These are phyloP conservation scores for Zopfia rhizophila DNA, from an alignment of 2,329 filamentous ascomycete species.

Conservation along the genomic window DNA sequence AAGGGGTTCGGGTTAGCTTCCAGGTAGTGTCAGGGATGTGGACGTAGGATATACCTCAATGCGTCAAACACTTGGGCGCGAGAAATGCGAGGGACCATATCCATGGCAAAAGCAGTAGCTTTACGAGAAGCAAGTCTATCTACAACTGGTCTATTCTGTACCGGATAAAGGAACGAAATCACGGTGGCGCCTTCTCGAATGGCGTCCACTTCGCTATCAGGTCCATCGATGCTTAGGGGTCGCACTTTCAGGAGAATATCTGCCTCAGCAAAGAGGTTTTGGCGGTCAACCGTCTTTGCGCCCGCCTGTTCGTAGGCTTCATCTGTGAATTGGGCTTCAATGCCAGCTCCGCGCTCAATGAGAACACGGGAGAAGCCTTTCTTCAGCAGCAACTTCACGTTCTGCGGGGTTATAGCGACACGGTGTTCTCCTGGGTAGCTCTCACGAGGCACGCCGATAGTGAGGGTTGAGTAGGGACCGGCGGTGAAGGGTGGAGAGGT, in stretches of 20 bases:
- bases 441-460: slow-evolving; percentile 82
- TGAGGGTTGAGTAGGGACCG: slow-evolving; percentile 75
- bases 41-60: slow-evolving; percentile 57
- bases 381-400: slow-evolving; percentile 82
- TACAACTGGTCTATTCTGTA: slow-evolving; percentile 80
- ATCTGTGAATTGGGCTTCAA: slow-evolving; percentile 79
- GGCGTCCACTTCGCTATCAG: slow-evolving; percentile 72
- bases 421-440: slow-evolving; percentile 82
- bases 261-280: slow-evolving; percentile 76
- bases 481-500: slow-evolving; percentile 48
- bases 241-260: slow-evolving; percentile 89
- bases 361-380: slow-evolving; percentile 84
- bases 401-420: slow-evolving; percentile 85
- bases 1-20: slow-evolving; percentile 21
- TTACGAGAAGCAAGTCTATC: slow-evolving; percentile 76
- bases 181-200: slow-evolving; percentile 77
- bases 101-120: slow-evolving; percentile 87
- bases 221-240: slow-evolving; percentile 69
- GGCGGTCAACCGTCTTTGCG: slow-evolving; percentile 76
- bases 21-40: background rate
- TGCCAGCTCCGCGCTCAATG: slow-evolving; percentile 83
- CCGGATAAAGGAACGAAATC: slow-evolving; percentile 85
- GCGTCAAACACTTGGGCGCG: slow-evolving; percentile 90
- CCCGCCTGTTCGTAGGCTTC: slow-evolving; percentile 81
- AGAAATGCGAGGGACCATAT: slow-evolving; percentile 90